phyloP scores from a whole-genome alignment of 1,284 basidiomycete species.

The Pseudozyma thailandica region DNA sequence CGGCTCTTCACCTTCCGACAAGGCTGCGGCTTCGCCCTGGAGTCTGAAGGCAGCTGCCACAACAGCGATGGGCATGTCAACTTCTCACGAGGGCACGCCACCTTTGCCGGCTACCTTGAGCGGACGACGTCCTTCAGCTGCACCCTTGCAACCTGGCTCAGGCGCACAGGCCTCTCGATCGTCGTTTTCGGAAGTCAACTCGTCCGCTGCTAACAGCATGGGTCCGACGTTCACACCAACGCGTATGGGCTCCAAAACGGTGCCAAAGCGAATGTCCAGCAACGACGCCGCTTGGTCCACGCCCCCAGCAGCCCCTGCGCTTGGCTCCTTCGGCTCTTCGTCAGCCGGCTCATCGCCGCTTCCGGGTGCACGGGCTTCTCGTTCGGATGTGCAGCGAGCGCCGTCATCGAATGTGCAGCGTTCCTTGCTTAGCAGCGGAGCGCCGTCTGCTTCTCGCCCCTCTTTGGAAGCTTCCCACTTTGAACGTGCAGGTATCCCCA shows the following conservation, averaged over 20 bases:
- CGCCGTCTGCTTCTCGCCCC: slow-evolving; percentile 9
- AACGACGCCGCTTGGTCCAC: slow-evolving; percentile 40
- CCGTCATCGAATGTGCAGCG: slow-evolving; percentile 24
- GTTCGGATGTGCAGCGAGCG: slow-evolving; percentile 20
- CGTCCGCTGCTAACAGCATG: slow-evolving; percentile 23
- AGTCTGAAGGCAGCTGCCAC: slow-evolving; percentile 37
- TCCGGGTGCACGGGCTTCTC: background rate
- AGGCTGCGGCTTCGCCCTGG: slow-evolving; percentile 30
- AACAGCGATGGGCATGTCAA: slow-evolving; percentile 31
- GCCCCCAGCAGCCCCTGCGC: slow-evolving; percentile 16
- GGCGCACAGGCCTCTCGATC: slow-evolving; percentile 10
- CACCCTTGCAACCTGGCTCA: slow-evolving; percentile 23
- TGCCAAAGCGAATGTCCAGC: slow-evolving; percentile 38
- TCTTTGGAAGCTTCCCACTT: slow-evolving; percentile 8
- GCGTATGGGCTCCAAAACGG: slow-evolving; percentile 28
- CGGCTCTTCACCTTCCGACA: slow-evolving; percentile 28
- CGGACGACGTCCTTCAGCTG: slow-evolving; percentile 35
- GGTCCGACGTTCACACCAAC: slow-evolving; percentile 53
- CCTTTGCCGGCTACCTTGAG: slow-evolving; percentile 9
- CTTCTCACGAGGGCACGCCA: slow-evolving; percentile 34
- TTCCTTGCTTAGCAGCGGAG: slow-evolving; percentile 9
- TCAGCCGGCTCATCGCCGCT: slow-evolving; percentile 14
- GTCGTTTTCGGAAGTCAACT: slow-evolving; percentile 15
- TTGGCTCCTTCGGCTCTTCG: slow-evolving; percentile 20
- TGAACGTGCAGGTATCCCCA: slow-evolving; percentile 7